Percentiles rank a stretch among this genome's conserved stretches.
Conservation (phyloP, 108 stramenopile genomes). For the Fragilariopsis cylindrus region DNA sequence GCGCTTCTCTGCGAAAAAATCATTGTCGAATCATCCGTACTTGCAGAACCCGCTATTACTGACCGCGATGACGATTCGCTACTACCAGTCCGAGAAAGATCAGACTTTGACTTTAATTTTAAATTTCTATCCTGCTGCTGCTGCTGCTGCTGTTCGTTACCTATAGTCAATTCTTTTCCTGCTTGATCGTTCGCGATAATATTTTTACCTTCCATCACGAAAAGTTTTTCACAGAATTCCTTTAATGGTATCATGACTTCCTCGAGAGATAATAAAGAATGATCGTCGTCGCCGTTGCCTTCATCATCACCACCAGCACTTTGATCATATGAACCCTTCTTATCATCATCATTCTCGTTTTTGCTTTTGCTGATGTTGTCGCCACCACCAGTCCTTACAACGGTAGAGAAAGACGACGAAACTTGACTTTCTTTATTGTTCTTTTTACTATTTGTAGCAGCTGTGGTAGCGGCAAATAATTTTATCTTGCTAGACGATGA, state of each 20-base stretch:
- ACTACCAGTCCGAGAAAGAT: not conserved
- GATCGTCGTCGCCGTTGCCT: slow-evolving; percentile 10
- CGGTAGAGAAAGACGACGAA: slow-evolving; percentile 1
- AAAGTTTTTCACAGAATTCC: not conserved
- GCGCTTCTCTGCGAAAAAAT: not conserved
- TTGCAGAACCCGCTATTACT: too few species aligned
- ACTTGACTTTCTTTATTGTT: not conserved
- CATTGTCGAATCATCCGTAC: too few species aligned
- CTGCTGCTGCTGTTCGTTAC: not conserved
- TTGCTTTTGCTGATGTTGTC: not conserved
- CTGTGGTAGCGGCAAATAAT: not conserved
- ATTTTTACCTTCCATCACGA: not conserved
- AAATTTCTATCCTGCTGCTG: not conserved
- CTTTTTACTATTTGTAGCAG: not conserved
- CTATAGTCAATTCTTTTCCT: too few species aligned
- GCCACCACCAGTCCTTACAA: not conserved
- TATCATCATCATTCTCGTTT: not conserved
- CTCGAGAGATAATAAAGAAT: slow-evolving; percentile 6
- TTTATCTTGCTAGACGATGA: too few species aligned
- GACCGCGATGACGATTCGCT: too few species aligned
- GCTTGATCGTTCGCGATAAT: not conserved
- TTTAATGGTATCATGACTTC: slow-evolving; percentile 7
- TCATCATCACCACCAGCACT: not conserved
- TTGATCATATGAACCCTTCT: not conserved
- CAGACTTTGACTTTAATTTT: not conserved